A percentile compares a stretch with the other conserved stretches of the same genome.
These are phyloP conservation scores for Trametes gibbosa DNA, from an alignment of 768 basidiomycete species.

Conservation along the genomic window DNA sequence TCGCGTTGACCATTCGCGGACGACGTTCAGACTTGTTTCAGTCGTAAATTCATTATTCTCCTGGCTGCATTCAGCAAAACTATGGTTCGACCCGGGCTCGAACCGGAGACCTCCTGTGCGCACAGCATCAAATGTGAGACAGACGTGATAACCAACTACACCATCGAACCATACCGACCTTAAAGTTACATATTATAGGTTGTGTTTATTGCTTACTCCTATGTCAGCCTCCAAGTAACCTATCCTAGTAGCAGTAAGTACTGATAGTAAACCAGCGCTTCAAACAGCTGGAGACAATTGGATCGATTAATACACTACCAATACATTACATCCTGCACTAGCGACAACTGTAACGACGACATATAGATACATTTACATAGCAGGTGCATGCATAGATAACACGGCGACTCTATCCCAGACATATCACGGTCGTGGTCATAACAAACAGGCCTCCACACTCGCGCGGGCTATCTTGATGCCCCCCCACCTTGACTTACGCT, in stretches of 20 bases:
- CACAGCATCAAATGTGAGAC: background rate
- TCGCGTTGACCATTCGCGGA: too few species aligned
- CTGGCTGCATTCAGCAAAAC: too few species aligned
- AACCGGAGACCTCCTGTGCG: constrained; percentile 14
- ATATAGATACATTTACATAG: constrained; percentile 22
- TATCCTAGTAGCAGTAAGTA: too few species aligned
- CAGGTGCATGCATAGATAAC: constrained; percentile 13
- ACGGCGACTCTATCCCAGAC: constrained; percentile 2
- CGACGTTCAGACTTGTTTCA: too few species aligned
- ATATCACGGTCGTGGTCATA: background rate
- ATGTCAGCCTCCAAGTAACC: too few species aligned
- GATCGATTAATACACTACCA: background rate
- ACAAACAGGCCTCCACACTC: too few species aligned
- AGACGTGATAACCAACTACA: constrained; percentile 17
- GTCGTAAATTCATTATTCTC: too few species aligned
- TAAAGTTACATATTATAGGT: too few species aligned
- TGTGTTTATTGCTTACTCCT: too few species aligned
- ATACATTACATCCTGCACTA: constrained; percentile 15
- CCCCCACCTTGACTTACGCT: background rate
- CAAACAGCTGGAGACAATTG: background rate
- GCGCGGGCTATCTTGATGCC: too few species aligned
- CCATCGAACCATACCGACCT: constrained; percentile 11
- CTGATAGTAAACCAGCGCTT: too few species aligned
- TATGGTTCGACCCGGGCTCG: constrained; percentile 15
- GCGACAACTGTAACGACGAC: constrained; percentile 9